These are phyloP conservation scores for Carex arenaria DNA, from an alignment of 202 grass and related monocot genomes.

Conservation along the genomic window DNA sequence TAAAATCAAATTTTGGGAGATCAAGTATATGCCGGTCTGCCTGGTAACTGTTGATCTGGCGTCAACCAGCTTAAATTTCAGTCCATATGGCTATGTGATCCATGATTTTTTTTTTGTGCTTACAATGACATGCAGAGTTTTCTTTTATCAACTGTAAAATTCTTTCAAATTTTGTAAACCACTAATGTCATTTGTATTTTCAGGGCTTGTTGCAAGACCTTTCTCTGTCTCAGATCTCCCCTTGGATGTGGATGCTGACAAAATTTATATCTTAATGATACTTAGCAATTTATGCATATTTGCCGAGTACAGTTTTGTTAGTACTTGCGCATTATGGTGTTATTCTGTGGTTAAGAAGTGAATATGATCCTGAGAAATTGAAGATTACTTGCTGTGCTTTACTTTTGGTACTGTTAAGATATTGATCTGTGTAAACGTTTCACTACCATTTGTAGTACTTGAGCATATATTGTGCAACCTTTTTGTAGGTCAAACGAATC, in stretches of 20 bases:
- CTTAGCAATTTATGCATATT: neutral
- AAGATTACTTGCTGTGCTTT: neutral
- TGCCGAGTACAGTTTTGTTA: neutral
- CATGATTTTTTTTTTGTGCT: neutral
- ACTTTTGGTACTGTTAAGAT: neutral
- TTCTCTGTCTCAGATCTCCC: neutral
- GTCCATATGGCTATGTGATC: neutral
- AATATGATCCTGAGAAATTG: slow-evolving; percentile 4
- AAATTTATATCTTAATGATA: neutral
- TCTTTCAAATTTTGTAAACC: neutral
- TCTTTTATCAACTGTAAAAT: neutral
- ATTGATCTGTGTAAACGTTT: neutral
- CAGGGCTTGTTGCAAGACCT: slow-evolving; percentile 5
- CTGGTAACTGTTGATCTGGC: neutral
- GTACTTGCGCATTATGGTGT: neutral
- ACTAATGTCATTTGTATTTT: neutral
- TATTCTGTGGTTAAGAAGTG: neutral
- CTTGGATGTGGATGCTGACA: neutral
- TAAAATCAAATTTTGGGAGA: neutral
- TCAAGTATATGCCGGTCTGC: neutral
- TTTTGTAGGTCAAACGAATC: neutral
- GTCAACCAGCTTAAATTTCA: neutral
- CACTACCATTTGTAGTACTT: neutral
- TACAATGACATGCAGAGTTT: neutral
- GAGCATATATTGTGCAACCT: neutral